phyloP scores from a whole-genome alignment of 2,329 filamentous ascomycete species.

The Phoma herbarum region DNA sequence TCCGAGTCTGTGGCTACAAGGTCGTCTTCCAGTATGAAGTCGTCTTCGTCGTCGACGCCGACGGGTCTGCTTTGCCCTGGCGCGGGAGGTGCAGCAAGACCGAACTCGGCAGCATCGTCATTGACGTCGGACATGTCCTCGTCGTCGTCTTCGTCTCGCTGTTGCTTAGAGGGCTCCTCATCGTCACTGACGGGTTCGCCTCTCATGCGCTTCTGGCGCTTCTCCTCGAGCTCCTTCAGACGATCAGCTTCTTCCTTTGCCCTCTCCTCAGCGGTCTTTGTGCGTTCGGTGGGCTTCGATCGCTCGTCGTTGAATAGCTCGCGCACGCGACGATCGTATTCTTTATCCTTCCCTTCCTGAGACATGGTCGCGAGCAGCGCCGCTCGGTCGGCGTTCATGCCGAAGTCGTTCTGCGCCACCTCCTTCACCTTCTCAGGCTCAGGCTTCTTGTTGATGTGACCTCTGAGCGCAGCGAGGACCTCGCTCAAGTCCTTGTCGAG shows the following conservation, averaged over 20 bases:
- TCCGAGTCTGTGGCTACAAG: slow-evolving; percentile 81
- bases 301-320: slow-evolving; percentile 85
- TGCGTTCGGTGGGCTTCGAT: slow-evolving; percentile 84
- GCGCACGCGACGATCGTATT: slow-evolving; percentile 86
- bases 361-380: slow-evolving; percentile 68
- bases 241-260: slow-evolving; percentile 77
- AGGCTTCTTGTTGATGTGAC: slow-evolving; percentile 61
- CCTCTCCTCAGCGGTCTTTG: slow-evolving; percentile 67
- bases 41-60: slow-evolving; percentile 85
- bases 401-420: slow-evolving; percentile 50
- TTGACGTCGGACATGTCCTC: slow-evolving; percentile 42
- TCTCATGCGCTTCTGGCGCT: slow-evolving; percentile 84
- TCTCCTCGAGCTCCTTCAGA: slow-evolving; percentile 82
- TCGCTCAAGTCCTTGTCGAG: slow-evolving; percentile 84
- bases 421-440: slow-evolving; percentile 53
- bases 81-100: slow-evolving; percentile 64
- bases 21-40: slow-evolving; percentile 90
- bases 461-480: slow-evolving; percentile 75
- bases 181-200: slow-evolving; percentile 79
- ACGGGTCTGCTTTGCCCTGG: slow-evolving; percentile 52
- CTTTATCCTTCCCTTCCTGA: slow-evolving; percentile 76
- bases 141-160: slow-evolving; percentile 43
- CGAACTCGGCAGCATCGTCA: slow-evolving; percentile 69
- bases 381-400: slow-evolving; percentile 68
- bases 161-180: slow-evolving; percentile 63